These are phyloP conservation scores for Lentinula sp. DNA, from an alignment of 768 basidiomycete species.

Conservation along the genomic window DNA sequence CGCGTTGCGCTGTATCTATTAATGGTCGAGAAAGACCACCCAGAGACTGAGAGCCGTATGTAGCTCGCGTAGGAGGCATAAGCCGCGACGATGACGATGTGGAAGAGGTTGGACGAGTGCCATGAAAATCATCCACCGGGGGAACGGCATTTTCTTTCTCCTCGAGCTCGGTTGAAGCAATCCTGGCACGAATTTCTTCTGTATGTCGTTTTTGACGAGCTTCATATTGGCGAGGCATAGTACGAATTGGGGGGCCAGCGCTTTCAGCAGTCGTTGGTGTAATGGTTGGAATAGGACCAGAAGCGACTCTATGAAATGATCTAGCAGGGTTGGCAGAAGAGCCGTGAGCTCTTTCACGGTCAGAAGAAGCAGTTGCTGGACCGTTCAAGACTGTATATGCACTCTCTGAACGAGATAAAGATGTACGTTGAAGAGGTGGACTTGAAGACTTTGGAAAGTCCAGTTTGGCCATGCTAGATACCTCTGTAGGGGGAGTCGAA, in stretches of 20 bases:
- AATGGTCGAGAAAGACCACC: conserved; percentile 1
- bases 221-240: conserved; percentile 5
- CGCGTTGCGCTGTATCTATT: background rate
- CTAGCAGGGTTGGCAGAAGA: conserved; percentile 30
- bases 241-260: conserved; percentile 4
- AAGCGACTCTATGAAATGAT: conserved; percentile 62
- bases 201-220: conserved; percentile 3
- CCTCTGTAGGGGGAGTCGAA: conserved; percentile 14
- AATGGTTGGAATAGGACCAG: conserved; percentile 37
- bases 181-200: conserved; percentile 5
- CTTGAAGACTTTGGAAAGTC: conserved; percentile 22
- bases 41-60: background rate
- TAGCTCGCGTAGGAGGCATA: conserved; percentile 1
- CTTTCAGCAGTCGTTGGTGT: background rate
- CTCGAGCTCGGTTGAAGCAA: conserved; percentile 4
- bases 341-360: conserved; percentile 7
- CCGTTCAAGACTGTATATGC: conserved; percentile 41
- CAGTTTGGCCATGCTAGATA: background rate
- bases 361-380: conserved; percentile 23
- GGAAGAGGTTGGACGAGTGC: background rate
- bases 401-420: conserved; percentile 65
- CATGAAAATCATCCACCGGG: conserved; percentile 9
- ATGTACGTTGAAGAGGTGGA: conserved; percentile 36
- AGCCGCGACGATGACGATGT: background rate
- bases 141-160: conserved; percentile 12